Conservation (phyloP, 768 basidiomycete genomes). For the Clitopilus hobsonii region DNA sequence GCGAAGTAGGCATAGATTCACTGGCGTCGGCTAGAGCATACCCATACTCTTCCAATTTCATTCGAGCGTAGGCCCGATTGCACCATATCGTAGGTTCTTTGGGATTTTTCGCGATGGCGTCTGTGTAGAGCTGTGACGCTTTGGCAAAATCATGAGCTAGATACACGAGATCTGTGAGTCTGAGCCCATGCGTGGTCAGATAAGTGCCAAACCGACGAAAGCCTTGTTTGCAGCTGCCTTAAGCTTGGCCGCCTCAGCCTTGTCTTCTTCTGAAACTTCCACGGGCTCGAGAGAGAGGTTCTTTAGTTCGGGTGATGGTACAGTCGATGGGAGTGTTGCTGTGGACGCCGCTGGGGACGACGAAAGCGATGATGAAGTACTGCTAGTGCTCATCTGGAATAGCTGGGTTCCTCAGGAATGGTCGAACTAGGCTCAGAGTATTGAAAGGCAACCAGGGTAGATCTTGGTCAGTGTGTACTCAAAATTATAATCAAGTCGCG, state of each 20-base stretch:
- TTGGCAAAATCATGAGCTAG: conserved; percentile 70
- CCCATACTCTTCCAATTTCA: conserved; percentile 91
- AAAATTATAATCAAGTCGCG: background rate
- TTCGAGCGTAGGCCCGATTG: conserved; percentile 88
- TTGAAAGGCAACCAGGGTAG: background rate
- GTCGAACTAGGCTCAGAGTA: background rate
- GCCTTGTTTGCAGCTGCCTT: conserved; percentile 89
- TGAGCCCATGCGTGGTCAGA: conserved; percentile 5
- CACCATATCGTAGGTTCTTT: conserved; percentile 88
- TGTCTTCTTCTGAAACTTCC: conserved; percentile 65
- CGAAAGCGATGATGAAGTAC: conserved; percentile 30
- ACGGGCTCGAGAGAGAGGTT: conserved; percentile 41
- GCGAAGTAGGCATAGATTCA: conserved; percentile 34
- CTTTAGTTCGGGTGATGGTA: conserved; percentile 56
- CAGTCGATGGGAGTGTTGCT: conserved; percentile 42
- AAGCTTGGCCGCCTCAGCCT: conserved; percentile 58
- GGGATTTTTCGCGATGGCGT: conserved; percentile 86
- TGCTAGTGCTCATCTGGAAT: conserved; percentile 24
- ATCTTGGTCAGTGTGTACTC: background rate
- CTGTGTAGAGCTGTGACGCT: conserved; percentile 76
- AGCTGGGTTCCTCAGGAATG: background rate
- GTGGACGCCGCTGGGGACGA: conserved; percentile 34
- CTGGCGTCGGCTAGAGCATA: conserved; percentile 87
- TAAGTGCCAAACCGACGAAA: conserved; percentile 34
- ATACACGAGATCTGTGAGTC: too few species aligned